phyloP scores from a whole-genome alignment of 176 grass and related monocot species.

The Aegilops sharonensis region DNA sequence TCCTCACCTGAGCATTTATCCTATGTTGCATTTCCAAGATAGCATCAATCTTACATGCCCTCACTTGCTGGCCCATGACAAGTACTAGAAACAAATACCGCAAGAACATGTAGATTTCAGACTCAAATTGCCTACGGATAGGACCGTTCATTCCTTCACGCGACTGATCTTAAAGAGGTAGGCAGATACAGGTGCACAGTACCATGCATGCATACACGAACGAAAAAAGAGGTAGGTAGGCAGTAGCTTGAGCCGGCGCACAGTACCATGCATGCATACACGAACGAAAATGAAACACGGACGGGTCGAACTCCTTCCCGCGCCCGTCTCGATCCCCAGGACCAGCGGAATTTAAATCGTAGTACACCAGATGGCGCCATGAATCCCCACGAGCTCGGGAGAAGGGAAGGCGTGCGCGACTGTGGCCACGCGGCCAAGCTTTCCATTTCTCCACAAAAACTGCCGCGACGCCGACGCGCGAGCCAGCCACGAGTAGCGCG shows the following conservation, averaged over 20 bases:
- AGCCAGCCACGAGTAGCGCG: conserved; percentile 21
- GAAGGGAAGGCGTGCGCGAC: not conserved
- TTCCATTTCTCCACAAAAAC: not conserved
- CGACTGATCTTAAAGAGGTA: not conserved
- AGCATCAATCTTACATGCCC: no score
- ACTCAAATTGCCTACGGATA: not conserved
- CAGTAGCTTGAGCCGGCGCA: not conserved
- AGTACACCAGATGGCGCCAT: not conserved
- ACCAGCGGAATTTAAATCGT: not conserved
- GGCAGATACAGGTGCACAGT: not conserved
- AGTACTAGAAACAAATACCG: not conserved
- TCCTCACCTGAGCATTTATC: no score
- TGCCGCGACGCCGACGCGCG: conserved; percentile 27
- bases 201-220: not conserved
- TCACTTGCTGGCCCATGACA: no score
- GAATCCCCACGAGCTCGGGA: not conserved
- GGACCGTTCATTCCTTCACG: not conserved
- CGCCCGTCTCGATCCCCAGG: not conserved
- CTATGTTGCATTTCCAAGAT: no score
- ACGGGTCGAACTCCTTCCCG: not conserved
- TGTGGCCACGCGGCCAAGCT: conserved; percentile 36
- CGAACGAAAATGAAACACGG: not conserved
- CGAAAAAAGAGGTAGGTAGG: not conserved
- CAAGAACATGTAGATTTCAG: not conserved
- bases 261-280: not conserved